Percentiles rank a stretch among this genome's conserved stretches.
These are phyloP conservation scores for Lipomyces oligophaga DNA, from an alignment of 805 yeast genomes.

Conservation along the genomic window DNA sequence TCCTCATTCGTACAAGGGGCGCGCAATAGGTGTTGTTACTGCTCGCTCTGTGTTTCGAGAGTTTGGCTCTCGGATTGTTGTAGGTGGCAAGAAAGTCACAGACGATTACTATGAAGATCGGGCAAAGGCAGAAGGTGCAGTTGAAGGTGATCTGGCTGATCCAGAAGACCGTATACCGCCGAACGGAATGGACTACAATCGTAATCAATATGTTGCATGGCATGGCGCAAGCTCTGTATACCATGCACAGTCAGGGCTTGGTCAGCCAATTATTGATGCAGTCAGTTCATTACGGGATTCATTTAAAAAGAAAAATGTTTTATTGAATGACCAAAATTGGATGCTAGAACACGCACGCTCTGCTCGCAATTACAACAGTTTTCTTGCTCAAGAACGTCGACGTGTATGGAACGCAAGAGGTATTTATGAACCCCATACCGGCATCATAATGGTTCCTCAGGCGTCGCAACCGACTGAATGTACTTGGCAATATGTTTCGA, in stretches of 20 bases:
- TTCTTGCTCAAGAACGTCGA: slow-evolving; percentile 56
- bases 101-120: slow-evolving; percentile 86
- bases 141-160: slow-evolving; percentile 68
- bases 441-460: slow-evolving; percentile 68
- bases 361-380: slow-evolving; percentile 65
- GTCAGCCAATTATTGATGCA: slow-evolving; percentile 12
- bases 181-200: slow-evolving; percentile 44
- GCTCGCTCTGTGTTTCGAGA: slow-evolving; percentile 87
- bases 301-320: slow-evolving; percentile 33
- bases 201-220: slow-evolving; percentile 54
- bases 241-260: slow-evolving; percentile 35
- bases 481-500: slow-evolving; percentile 20
- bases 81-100: slow-evolving; percentile 70
- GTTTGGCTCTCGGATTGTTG: slow-evolving; percentile 81
- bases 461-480: slow-evolving; percentile 62
- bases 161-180: slow-evolving; percentile 51
- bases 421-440: slow-evolving; percentile 76
- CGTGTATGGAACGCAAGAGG: slow-evolving; percentile 49
- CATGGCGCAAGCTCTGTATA: slow-evolving; percentile 47
- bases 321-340: slow-evolving; percentile 70
- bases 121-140: slow-evolving; percentile 52
- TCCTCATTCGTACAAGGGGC: slow-evolving; percentile 86
- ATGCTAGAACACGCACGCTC: slow-evolving; percentile 79
- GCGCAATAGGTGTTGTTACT: slow-evolving; percentile 84
- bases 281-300: slow-evolving; percentile 13